These are phyloP conservation scores for Tricladium varicosporioides DNA, from an alignment of 2,329 filamentous ascomycete genomes.

Conservation along the genomic window DNA sequence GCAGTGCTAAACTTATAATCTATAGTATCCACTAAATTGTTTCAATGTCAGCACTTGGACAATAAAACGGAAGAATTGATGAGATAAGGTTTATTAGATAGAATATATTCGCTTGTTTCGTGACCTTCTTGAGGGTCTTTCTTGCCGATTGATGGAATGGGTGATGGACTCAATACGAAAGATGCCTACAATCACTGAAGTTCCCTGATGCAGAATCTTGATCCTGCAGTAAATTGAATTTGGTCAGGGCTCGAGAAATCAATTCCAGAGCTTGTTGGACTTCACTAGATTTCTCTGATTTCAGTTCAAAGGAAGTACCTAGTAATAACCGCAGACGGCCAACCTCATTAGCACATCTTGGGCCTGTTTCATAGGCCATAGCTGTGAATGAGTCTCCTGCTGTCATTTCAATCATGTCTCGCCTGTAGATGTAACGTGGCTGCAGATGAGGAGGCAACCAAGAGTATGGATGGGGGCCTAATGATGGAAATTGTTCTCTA, in stretches of 20 bases:
- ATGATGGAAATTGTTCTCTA: conserved; percentile 8
- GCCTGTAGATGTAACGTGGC: conserved; percentile 5
- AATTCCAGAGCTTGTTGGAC: conserved; percentile 12
- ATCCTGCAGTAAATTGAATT: conserved; percentile 20
- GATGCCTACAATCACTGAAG: conserved; percentile 14
- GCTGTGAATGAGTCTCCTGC: conserved; percentile 17
- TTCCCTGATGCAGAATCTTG: conserved; percentile 2
- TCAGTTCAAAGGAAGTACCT: conserved; percentile 9
- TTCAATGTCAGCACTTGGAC: too few relatives aligned
- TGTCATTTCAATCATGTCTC: conserved; percentile 12
- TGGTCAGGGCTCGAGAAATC: conserved; percentile 14
- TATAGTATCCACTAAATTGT: conserved; percentile 13
- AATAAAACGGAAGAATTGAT: too few relatives aligned
- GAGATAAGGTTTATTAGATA: too few relatives aligned
- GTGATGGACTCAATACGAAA: too few relatives aligned
- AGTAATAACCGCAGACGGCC: conserved; percentile 12
- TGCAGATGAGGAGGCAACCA: conserved; percentile 16
- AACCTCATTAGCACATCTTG: conserved; percentile 15
- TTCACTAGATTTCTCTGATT: conserved; percentile 6
- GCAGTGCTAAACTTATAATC: conserved; percentile 21
- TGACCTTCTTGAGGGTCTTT: too few relatives aligned
- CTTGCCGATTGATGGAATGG: too few relatives aligned
- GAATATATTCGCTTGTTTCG: too few relatives aligned
- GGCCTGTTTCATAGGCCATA: conserved; percentile 22
- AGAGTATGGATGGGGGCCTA: conserved; percentile 1